Evolutionary conservation across 805 yeast genomes (phyloP).

Genomic region (Nakazawaea wyomingensis): DNA sequence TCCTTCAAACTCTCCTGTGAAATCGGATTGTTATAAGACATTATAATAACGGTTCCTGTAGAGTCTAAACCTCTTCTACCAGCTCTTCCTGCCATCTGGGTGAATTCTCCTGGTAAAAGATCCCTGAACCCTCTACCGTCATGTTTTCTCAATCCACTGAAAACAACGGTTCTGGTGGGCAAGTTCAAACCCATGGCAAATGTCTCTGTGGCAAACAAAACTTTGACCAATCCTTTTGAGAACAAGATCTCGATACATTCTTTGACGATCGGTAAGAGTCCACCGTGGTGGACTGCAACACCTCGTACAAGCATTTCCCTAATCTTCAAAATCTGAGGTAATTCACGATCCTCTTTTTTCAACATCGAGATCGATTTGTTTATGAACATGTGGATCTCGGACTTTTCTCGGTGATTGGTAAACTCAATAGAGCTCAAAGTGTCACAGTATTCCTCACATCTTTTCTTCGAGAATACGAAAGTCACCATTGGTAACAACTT

Average conservation of each 20-base stretch:
- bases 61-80: constrained; percentile 95
- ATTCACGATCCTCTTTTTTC: constrained; percentile 85
- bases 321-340: constrained; percentile 84
- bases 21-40: constrained; percentile 72
- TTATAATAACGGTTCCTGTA: constrained; percentile 90
- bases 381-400: constrained; percentile 90
- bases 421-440: constrained; percentile 70
- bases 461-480: constrained; percentile 89
- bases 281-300: constrained; percentile 95
- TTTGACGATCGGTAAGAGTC: constrained; percentile 85
- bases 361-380: constrained; percentile 84
- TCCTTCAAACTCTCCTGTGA: constrained; percentile 59
- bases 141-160: constrained; percentile 79
- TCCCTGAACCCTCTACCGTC: constrained; percentile 83
- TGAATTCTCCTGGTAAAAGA: constrained; percentile 91
- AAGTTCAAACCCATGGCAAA: constrained; percentile 98
- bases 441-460: constrained; percentile 91
- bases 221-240: constrained; percentile 80
- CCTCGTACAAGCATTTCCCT: constrained; percentile 85
- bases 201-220: constrained; percentile 94
- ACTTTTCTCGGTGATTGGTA: constrained; percentile 77
- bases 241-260: constrained; percentile 91
- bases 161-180: constrained; percentile 95
- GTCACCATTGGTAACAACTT: constrained; percentile 85
- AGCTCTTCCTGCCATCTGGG: constrained; percentile 99